Conservation (phyloP, 2,329 filamentous ascomycete genomes). For the Zymoseptoria brevis region DNA sequence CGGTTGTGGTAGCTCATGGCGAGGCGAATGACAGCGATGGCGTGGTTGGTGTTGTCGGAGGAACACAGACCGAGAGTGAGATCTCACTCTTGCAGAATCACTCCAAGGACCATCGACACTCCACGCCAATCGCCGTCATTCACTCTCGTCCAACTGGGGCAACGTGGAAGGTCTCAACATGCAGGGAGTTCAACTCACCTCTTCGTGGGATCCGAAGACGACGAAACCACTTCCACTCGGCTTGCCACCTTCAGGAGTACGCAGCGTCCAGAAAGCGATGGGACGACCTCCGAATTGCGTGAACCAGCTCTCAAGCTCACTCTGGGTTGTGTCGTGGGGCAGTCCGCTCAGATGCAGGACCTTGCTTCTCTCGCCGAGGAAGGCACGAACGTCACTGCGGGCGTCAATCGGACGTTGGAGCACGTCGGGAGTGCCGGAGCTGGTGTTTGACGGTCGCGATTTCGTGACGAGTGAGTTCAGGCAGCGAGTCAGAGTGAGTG, state of each 20-base stretch:
- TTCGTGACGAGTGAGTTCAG: slow-evolving; percentile 89
- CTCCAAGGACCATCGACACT: slow-evolving; percentile 1
- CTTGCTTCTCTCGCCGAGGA: slow-evolving; percentile 93
- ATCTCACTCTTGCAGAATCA: not conserved
- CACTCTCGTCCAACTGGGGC: not conserved
- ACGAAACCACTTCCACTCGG: slow-evolving; percentile 98
- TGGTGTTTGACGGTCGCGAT: slow-evolving; percentile 65
- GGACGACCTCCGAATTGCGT: slow-evolving; percentile 96
- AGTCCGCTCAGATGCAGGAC: slow-evolving; percentile 96
- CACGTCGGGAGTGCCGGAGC: slow-evolving; percentile 81
- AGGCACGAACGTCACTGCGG: slow-evolving; percentile 88
- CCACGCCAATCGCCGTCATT: not conserved
- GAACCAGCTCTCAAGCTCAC: slow-evolving; percentile 98
- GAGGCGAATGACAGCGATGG: slow-evolving; percentile 3
- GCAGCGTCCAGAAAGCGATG: slow-evolving; percentile 97
- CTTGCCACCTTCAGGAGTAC: slow-evolving; percentile 97
- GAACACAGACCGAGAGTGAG: not conserved
- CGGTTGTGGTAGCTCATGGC: slow-evolving; percentile 9
- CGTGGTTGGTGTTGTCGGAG: not conserved
- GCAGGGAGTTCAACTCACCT: slow-evolving; percentile 55
- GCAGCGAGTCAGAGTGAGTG: slow-evolving; percentile 85
- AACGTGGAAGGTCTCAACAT: not conserved
- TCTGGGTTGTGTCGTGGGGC: slow-evolving; percentile 96
- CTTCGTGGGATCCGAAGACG: slow-evolving; percentile 97
- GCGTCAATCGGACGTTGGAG: slow-evolving; percentile 94